Evolutionary conservation across 2,329 filamentous ascomycete species (phyloP).

Genomic region (Aspergillus ustus): DNA sequence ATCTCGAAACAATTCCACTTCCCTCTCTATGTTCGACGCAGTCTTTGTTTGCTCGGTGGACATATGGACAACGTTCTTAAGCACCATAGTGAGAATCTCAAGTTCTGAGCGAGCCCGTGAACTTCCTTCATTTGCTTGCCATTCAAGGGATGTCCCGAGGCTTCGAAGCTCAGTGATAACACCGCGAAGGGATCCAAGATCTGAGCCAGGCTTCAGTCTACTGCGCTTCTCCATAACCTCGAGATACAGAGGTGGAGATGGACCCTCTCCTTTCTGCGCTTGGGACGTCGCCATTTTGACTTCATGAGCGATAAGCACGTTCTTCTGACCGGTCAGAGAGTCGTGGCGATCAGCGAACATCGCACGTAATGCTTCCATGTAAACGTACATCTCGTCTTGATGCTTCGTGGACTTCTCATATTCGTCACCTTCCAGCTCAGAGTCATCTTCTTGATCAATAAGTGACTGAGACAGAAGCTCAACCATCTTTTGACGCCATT

Average conservation of each 20-base stretch:
- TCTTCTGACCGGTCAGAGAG: slow-evolving; percentile 76
- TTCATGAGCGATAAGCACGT: slow-evolving; percentile 75
- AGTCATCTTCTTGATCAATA: slow-evolving; percentile 78
- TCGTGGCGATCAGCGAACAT: slow-evolving; percentile 78
- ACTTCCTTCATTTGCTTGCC: slow-evolving; percentile 59
- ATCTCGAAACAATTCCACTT: slow-evolving; percentile 74
- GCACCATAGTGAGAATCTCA: slow-evolving; percentile 65
- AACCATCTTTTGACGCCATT: slow-evolving; percentile 75
- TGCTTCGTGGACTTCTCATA: slow-evolving; percentile 84
- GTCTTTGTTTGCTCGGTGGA: slow-evolving; percentile 58
- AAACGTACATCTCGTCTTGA: slow-evolving; percentile 88
- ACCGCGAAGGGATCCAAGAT: slow-evolving; percentile 69
- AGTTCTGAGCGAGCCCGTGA: slow-evolving; percentile 66
- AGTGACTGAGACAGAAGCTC: slow-evolving; percentile 74
- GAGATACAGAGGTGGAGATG: slow-evolving; percentile 69
- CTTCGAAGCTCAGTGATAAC: slow-evolving; percentile 72
- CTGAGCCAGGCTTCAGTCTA: slow-evolving; percentile 48
- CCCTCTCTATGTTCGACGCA: slow-evolving; percentile 58
- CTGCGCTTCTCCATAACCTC: slow-evolving; percentile 53
- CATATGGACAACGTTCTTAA: slow-evolving; percentile 63
- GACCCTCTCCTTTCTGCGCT: slow-evolving; percentile 68
- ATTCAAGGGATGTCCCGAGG: slow-evolving; percentile 63
- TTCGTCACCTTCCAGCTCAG: slow-evolving; percentile 84
- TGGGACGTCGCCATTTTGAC: slow-evolving; percentile 63
- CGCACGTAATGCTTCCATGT: slow-evolving; percentile 76